A percentile compares a stretch with the other conserved stretches of the same genome.
phyloP scores from a whole-genome alignment of 495 filamentous ascomycete species.

The Penicillium psychrofluorescens region DNA sequence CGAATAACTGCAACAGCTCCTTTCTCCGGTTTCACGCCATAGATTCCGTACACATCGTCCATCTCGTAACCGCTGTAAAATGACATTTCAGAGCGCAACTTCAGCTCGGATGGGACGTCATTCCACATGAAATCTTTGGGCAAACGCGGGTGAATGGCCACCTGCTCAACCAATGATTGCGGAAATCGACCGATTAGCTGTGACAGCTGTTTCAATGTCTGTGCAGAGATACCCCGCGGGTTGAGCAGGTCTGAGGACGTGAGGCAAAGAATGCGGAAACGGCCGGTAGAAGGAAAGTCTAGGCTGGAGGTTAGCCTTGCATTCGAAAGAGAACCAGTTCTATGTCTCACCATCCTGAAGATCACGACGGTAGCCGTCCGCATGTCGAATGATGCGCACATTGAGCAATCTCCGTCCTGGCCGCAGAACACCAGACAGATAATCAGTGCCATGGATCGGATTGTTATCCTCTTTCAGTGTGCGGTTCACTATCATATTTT shows the following conservation, averaged over 20 bases:
- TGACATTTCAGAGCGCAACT: conserved; percentile 45
- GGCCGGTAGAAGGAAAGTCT: conserved; percentile 37
- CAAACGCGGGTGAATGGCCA: conserved; percentile 53
- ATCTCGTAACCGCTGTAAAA: conserved; percentile 63
- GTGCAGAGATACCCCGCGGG: conserved; percentile 17
- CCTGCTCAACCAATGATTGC: conserved; percentile 46
- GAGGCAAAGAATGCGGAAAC: conserved; percentile 40
- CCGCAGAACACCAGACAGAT: conserved; percentile 33
- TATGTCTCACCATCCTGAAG: conserved; percentile 40
- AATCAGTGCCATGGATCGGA: conserved; percentile 33
- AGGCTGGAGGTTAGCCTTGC: background rate
- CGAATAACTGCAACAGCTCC: conserved; percentile 56
- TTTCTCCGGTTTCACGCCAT: conserved; percentile 49
- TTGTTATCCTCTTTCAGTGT: conserved; percentile 6
- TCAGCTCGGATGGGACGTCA: conserved; percentile 51
- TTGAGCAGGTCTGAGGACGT: conserved; percentile 29
- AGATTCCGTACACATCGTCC: conserved; percentile 58
- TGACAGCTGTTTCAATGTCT: conserved; percentile 29
- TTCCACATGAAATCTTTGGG: conserved; percentile 44
- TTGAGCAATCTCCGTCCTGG: conserved; percentile 27
- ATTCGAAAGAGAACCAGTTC: background rate
- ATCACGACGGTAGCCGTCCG: conserved; percentile 37
- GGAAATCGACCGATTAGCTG: conserved; percentile 33
- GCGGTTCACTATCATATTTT: conserved; percentile 30
- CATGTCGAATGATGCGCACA: conserved; percentile 32